Percentiles rank a stretch among this genome's conserved stretches.
Evolutionary conservation across 805 yeast species (phyloP).

Genomic region (Candida boidinii): DNA sequence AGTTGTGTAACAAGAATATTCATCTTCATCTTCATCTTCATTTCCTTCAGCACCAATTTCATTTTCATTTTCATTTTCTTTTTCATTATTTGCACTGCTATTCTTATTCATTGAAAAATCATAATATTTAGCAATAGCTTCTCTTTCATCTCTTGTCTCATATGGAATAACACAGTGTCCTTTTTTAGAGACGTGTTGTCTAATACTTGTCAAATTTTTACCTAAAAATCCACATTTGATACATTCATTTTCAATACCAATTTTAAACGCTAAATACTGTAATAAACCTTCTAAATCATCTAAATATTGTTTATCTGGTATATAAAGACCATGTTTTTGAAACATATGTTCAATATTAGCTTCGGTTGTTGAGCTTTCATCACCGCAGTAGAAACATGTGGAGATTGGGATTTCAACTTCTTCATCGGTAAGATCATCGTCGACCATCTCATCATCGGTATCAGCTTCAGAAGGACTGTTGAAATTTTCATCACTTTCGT

Average conservation of each 20-base stretch:
- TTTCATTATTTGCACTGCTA: conserved; percentile 19
- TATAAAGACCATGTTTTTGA: conserved; percentile 68
- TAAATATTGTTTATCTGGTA: conserved; percentile 74
- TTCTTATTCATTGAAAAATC: conserved; percentile 44
- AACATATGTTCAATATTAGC: conserved; percentile 64
- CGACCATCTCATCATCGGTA: conserved; percentile 3
- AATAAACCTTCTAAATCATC: conserved; percentile 63
- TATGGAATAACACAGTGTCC: conserved; percentile 87
- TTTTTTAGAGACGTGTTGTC: conserved; percentile 78
- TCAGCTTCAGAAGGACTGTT: conserved; percentile 11
- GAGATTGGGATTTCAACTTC: conserved; percentile 27
- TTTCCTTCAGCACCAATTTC: conserved; percentile 13
- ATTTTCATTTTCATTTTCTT: conserved; percentile 24
- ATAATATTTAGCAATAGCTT: conserved; percentile 64
- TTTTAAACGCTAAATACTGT: conserved; percentile 61
- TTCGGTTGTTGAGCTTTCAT: conserved; percentile 29
- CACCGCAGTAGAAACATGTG: conserved; percentile 43
- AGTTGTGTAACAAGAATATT: conserved; percentile 23
- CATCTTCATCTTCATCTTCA: conserved; percentile 12
- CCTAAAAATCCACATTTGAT: conserved; percentile 78
- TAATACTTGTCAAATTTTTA: conserved; percentile 66
- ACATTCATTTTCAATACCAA: conserved; percentile 75
- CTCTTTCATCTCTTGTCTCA: conserved; percentile 68
- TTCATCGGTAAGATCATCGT: conserved; percentile 16
- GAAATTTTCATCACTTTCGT: conserved; percentile 8